Percentiles rank a stretch among this genome's conserved stretches.
Conservation (phyloP, 768 basidiomycete species). For the Rhodotorula kratochvilovae region DNA sequence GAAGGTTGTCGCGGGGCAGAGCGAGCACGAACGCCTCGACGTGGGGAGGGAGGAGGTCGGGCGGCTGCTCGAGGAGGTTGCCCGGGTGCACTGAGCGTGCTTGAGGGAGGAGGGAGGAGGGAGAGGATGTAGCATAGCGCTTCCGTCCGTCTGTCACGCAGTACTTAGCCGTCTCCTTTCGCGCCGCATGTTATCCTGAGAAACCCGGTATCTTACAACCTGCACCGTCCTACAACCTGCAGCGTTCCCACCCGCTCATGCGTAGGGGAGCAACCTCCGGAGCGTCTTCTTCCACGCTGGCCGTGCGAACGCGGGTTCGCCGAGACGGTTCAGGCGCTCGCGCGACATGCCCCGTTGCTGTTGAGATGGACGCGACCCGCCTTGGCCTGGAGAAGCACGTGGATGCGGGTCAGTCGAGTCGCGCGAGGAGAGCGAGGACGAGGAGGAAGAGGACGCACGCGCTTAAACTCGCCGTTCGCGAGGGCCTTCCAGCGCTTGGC, state of each 20-base stretch:
- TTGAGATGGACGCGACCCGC: slow-evolving; percentile 29
- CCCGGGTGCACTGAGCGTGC: slow-evolving; percentile 49
- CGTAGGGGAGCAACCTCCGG: slow-evolving; percentile 44
- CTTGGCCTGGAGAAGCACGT: slow-evolving; percentile 1
- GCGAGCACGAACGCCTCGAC: slow-evolving; percentile 58
- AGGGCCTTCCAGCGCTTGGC: slow-evolving; percentile 48
- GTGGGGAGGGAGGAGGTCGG: slow-evolving; percentile 52
- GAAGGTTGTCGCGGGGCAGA: slow-evolving; percentile 58
- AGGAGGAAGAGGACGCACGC: slow-evolving; percentile 37
- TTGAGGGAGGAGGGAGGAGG: too few relatives aligned
- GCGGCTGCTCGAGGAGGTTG: slow-evolving; percentile 52
- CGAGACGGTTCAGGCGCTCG: slow-evolving; percentile 45
- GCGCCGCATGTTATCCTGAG: too few relatives aligned
- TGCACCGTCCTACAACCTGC: too few relatives aligned
- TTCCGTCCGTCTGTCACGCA: background rate
- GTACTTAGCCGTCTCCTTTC: background rate
- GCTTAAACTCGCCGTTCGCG: slow-evolving; percentile 47
- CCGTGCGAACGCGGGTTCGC: slow-evolving; percentile 45
- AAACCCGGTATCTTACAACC: background rate
- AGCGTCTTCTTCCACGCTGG: slow-evolving; percentile 41
- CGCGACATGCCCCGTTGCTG: slow-evolving; percentile 45
- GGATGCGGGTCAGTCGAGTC: too few relatives aligned
- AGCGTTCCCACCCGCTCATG: slow-evolving; percentile 8
- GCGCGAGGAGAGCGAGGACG: background rate
- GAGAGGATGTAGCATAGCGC: background rate